Conservation (phyloP, 2,329 filamentous ascomycete species). For the Colletotrichum melonis region DNA sequence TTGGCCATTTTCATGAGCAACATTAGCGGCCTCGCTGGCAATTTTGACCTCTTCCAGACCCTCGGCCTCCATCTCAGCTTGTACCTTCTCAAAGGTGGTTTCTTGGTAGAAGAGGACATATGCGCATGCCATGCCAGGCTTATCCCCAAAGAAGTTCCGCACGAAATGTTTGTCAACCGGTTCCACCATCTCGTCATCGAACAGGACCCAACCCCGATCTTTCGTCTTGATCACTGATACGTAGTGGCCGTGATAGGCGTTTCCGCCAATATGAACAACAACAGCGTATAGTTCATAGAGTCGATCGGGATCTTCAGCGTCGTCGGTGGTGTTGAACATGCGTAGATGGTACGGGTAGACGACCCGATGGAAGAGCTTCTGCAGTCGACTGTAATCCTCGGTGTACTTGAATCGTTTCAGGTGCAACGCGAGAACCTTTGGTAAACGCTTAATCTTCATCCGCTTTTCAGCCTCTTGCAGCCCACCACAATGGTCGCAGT, state of each 20-base stretch:
- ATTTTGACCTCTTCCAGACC: conserved; percentile 71
- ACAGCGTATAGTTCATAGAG: conserved; percentile 97
- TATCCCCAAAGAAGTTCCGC: conserved; percentile 96
- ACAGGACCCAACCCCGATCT: conserved; percentile 94
- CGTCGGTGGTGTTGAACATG: conserved; percentile 97
- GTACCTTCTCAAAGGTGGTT: conserved; percentile 75
- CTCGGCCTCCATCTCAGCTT: conserved; percentile 86
- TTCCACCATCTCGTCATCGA: conserved; percentile 98
- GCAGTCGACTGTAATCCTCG: conserved; percentile 90
- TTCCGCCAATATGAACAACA: conserved; percentile 95
- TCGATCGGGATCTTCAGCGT: conserved; percentile 91
- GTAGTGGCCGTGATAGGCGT: conserved; percentile 97
- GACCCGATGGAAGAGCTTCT: conserved; percentile 96
- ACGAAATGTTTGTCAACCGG: conserved; percentile 97
- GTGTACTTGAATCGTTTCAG: conserved; percentile 99
- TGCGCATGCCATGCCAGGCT: conserved; percentile 88
- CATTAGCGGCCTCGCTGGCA: conserved; percentile 66
- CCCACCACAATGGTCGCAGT: conserved; percentile 96
- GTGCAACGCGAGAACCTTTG: conserved; percentile 90
- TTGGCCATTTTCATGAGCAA: conserved; percentile 59
- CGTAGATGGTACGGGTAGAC: conserved; percentile 97
- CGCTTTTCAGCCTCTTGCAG: conserved; percentile 98
- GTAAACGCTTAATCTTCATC: conserved; percentile 98
- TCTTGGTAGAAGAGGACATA: conserved; percentile 99
- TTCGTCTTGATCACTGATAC: conserved; percentile 98